Base-by-base conservation (phyloP, 495 filamentous ascomycete species). In the Amniculicola lignicola region DNA sequence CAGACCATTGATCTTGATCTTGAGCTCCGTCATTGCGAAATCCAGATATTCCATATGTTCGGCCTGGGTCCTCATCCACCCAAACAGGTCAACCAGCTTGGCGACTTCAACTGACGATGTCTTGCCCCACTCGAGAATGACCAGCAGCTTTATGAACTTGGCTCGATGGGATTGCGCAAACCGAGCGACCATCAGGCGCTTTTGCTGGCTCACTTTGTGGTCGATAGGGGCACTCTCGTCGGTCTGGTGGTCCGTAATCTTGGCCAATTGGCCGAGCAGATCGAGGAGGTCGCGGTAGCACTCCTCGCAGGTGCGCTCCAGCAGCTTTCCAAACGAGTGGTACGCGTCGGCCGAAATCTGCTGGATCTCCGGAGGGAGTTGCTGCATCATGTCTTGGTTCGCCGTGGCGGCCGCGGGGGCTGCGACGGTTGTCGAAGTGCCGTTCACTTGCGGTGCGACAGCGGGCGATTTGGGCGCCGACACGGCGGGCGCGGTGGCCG, bases 121-220 rank as follows among this genome's bases (percentile, higher is more conserved):
- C 59, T 83, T 80, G 67, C 86, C 86, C 93, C 93, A 98, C 66
- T 87, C 83, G 2, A 83, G 82, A 33, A 98, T 81, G 14, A 97
- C 89, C 11, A 96, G 77, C 14, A 88, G 78, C 71, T 98, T 96
- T 66, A 93, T 89, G 72, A 94, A 97, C 52, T 84, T 82, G 14
- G 79, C 81, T 53, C 86, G 73, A 36, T 79, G 79, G 10, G 74
- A 69, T 43, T 84, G 75, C 4, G 85, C 80, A 69, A 87, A 91
- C 21, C 89, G 80, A 41, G 96, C 66, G 12, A 96, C 66, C 38
- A 77, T 70, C n/a, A 79, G 55, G 70, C 95, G 96, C 73, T 96
- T 96, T 35, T 82, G 77, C 24, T 87, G 56, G 70, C 86, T 95
- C 44, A 84, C 80, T 5, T 74, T 64, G 0, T n/a, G n/a, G 39